Base-by-base conservation (phyloP, 2,329 filamentous ascomycete genomes). In the Phaeoacremonium minimum region DNA sequence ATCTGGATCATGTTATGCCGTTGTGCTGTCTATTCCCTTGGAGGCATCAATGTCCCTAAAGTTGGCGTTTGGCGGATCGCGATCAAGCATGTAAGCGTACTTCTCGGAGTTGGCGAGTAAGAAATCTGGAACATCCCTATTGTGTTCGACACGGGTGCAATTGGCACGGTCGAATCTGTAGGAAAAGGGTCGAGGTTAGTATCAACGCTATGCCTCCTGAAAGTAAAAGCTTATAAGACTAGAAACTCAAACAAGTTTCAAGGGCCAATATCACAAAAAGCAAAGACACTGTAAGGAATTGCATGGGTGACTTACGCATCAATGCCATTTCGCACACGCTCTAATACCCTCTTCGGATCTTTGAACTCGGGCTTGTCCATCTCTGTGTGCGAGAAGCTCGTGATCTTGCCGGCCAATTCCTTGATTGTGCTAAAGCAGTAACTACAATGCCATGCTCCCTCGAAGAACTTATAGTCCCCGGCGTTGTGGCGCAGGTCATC, bases 371-470 rank as follows among this genome's bases (percentile, higher is more conserved):
- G 54, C 15, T 55, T 55, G 36, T 72, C 63, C n/a, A n/a, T n/a
- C n/a, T n/a, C n/a, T n/a, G n/a, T n/a, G 40, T 71, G 66, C 14
- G 60, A 66, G 44, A 70, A 71, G 33, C 56, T 57, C 14, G 50
- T 47, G 54, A 68, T 61, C 48, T 68, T 69, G 13, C 50, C 54
- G 22, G 58, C 45, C 47, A 69, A 56, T 39, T 69, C 59, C 6
- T 53, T 48, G 8, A 72, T 46, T 5, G 56, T 67, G 5, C 53
- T 46, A 40, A 69, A 66, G 46, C 68, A 71, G 18, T 55, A 60
- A 20, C 58, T 64, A 47, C 67, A 72, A 45, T 70, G 66, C 67
- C 67, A 72, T 4, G 56, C 64, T 1, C 63, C 61, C 41, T 67
- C 57, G 22, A 61, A 52, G 4, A 50, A 46, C 15, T 60, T 52